Evolutionary conservation across 352 stramenopile genomes (phyloP), one percentile per base, ranked within the genome.

Genomic region (Phytophthora vignae): DNA sequence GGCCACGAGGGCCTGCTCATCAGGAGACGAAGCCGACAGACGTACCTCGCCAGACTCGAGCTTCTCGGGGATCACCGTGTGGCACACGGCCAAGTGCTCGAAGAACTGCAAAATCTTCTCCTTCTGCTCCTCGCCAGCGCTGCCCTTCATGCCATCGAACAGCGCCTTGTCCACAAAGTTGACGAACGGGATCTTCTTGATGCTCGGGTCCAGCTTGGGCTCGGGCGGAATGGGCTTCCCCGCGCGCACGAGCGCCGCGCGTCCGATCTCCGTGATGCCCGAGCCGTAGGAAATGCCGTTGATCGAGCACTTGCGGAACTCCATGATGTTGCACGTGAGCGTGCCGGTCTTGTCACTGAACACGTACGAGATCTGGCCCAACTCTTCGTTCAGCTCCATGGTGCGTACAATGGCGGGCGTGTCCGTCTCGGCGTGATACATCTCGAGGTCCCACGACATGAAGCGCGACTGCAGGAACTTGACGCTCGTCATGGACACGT

Each of bases 341-440:
- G 98, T 99, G 14, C 98, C 98, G 2, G 98, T 99, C 74, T 99
- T 99, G 78, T 99, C 98, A 27, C 88, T 98, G 78, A 99, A 99
- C 17, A 99, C 94, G 73, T 99, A 99, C 65, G 82, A 91, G 25
- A 98, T 91, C 74, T 98, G 93, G 3, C 94, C 94, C 4, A 98
- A 74, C 65, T 98, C 92, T 74, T 98, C 93, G 71, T 96, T 97
- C 15, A 98, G 79, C 31, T 89, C 91, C 87, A 96, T 97, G 11
- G 88, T 97, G 9, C 91, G 78, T 29, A 92, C 84, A 27, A 93
- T 88, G 14, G 85, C 84, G 5, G 93, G 86, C 17, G 95, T 99
- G 72, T 98, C 89, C 8, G 86, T 98, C 72, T 98, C 93, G 38
- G 82, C 85, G 73, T 99, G 87, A 71, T 97, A 97, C 91, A 97